These are phyloP conservation scores for Paecilomyces sp. DNA, from an alignment of 2,329 filamentous ascomycete species.

Conservation along the genomic window DNA sequence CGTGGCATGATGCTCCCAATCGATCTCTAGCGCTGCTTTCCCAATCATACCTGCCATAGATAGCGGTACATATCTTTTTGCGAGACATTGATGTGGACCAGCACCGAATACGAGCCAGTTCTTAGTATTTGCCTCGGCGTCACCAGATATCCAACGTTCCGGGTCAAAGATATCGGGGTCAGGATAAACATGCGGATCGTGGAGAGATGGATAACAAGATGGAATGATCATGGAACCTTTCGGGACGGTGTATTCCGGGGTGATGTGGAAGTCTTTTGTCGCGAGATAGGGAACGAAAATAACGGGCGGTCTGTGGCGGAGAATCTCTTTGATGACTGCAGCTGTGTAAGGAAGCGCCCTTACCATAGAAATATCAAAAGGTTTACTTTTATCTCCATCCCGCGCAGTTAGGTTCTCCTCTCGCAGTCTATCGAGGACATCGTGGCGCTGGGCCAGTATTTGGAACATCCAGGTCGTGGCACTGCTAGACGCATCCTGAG, in stretches of 20 bases:
- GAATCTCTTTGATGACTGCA: conserved; percentile 81
- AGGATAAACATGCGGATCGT: conserved; percentile 86
- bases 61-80: conserved; percentile 82
- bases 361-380: conserved; percentile 74
- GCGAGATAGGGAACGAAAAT: conserved; percentile 93
- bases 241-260: conserved; percentile 77
- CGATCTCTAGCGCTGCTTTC: conserved; percentile 76
- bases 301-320: conserved; percentile 91
- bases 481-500: conserved; percentile 92
- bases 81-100: conserved; percentile 92
- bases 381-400: conserved; percentile 63
- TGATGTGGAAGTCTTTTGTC: conserved; percentile 93
- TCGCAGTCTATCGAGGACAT: conserved; percentile 79
- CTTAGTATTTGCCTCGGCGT: conserved; percentile 86
- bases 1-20: conserved; percentile 90
- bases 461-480: conserved; percentile 95
- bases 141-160: conserved; percentile 82
- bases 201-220: conserved; percentile 80
- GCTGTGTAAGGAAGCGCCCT: conserved; percentile 86
- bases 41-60: conserved; percentile 86
- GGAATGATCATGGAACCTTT: conserved; percentile 96
- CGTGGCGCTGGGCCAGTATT: conserved; percentile 82
- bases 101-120: conserved; percentile 96
- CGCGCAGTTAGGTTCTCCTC: conserved; percentile 79
- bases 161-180: conserved; percentile 85